These are phyloP conservation scores for Globisporangium rhizosaccharum DNA, from an alignment of 352 stramenopile species.

Conservation along the genomic window DNA sequence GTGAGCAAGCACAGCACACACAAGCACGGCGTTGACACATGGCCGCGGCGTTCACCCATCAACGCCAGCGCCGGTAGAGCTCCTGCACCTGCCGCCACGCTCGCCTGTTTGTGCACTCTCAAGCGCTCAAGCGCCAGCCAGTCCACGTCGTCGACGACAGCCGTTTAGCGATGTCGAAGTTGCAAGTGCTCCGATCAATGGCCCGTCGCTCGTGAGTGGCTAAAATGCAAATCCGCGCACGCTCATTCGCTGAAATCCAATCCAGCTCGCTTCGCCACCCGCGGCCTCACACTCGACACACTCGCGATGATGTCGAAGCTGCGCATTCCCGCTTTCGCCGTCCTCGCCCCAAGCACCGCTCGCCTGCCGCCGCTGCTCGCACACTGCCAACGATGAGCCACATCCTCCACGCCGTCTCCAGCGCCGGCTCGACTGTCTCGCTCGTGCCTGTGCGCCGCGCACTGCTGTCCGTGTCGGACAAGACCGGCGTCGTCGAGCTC, in stretches of 20 bases:
- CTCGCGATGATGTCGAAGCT: constrained; percentile 9
- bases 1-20: neutral
- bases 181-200: neutral
- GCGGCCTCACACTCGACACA: neutral
- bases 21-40: neutral
- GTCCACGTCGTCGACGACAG: neutral
- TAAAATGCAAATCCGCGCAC: neutral
- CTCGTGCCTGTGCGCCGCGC: constrained; percentile 93
- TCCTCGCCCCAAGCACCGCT: neutral
- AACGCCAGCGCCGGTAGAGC: neutral
- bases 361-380: neutral
- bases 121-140: neutral
- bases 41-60: neutral
- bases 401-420: constrained; percentile 77
- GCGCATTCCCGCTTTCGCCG: constrained; percentile 11
- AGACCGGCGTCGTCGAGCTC: constrained; percentile 97
- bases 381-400: constrained; percentile 47
- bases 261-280: neutral
- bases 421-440: constrained; percentile 38
- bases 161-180: neutral
- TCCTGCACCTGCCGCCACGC: neutral
- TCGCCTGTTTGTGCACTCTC: neutral
- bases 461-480: constrained; percentile 99
- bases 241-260: neutral
- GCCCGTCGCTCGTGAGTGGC: neutral